These are phyloP conservation scores for Mrakia hoshinonis DNA, from an alignment of 768 basidiomycete species.

Conservation along the genomic window DNA sequence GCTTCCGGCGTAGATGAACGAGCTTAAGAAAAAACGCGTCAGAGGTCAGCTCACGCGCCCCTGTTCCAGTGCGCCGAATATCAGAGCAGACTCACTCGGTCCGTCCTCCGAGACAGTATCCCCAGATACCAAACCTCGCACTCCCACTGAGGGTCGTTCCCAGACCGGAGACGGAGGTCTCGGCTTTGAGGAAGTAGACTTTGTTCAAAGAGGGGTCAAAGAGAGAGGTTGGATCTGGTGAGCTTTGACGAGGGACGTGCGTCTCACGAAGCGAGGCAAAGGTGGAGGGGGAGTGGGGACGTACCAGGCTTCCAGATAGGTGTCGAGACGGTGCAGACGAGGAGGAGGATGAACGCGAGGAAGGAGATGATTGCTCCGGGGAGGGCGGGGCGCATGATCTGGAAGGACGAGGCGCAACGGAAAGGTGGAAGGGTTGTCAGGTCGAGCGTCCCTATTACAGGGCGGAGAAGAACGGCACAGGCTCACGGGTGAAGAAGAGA, in stretches of 20 bases:
- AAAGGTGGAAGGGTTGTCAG: no score
- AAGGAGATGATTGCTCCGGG: slow-evolving; percentile 21
- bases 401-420: background rate
- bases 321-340: slow-evolving; percentile 11
- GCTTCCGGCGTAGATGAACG: background rate
- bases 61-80: background rate
- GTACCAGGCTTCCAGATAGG: slow-evolving; percentile 16
- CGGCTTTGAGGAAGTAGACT: slow-evolving; percentile 22
- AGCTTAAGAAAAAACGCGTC: background rate
- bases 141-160: background rate
- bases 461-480: no score
- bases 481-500: no score
- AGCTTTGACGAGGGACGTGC: background rate
- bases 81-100: background rate
- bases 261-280: no score
- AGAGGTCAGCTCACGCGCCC: background rate
- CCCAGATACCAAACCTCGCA: slow-evolving; percentile 7
- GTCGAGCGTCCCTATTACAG: no score
- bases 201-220: background rate
- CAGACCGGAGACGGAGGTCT: background rate
- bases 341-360: slow-evolving; percentile 5
- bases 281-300: background rate
- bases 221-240: background rate
- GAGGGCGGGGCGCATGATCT: background rate
- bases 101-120: background rate